These are phyloP conservation scores for Globisporangium yorkense DNA, from an alignment of 352 stramenopile genomes.

Conservation along the genomic window DNA sequence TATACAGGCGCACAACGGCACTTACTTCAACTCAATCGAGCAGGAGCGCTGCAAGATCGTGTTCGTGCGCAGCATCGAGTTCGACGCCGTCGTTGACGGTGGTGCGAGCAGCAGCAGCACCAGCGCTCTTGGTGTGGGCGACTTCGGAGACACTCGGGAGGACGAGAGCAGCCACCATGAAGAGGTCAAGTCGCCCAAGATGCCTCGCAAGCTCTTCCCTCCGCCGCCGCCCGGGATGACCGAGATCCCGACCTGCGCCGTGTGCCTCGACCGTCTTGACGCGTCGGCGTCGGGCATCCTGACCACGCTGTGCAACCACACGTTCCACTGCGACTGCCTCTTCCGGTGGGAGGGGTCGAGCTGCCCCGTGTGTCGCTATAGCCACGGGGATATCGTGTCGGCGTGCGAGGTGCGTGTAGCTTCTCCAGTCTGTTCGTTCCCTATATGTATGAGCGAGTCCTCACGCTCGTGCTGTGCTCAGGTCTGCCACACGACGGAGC, in stretches of 20 bases:
- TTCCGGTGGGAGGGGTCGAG: slow-evolving; percentile 93
- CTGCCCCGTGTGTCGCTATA: slow-evolving; percentile 96
- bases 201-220: slow-evolving; percentile 38
- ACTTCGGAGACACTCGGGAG: slow-evolving; percentile 8
- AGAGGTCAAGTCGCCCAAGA: not conserved
- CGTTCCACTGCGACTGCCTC: slow-evolving; percentile 96
- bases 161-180: slow-evolving; percentile 7
- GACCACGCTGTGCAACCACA: slow-evolving; percentile 98
- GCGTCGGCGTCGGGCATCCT: slow-evolving; percentile 87
- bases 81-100: slow-evolving; percentile 40
- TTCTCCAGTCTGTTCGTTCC: not conserved
- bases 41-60: slow-evolving; percentile 87
- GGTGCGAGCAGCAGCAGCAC: slow-evolving; percentile 7
- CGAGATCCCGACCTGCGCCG: slow-evolving; percentile 87
- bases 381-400: slow-evolving; percentile 91
- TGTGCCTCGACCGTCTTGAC: slow-evolving; percentile 89
- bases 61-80: slow-evolving; percentile 87
- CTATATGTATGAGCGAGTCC: not conserved
- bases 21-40: slow-evolving; percentile 91
- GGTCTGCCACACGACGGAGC: slow-evolving; percentile 90
- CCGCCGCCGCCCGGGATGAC: slow-evolving; percentile 70
- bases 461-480: slow-evolving; percentile 7
- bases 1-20: slow-evolving; percentile 75
- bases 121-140: slow-evolving; percentile 14
- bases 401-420: slow-evolving; percentile 67